Base-by-base conservation (phyloP, 768 basidiomycete species). In the Russula vinacea region DNA sequence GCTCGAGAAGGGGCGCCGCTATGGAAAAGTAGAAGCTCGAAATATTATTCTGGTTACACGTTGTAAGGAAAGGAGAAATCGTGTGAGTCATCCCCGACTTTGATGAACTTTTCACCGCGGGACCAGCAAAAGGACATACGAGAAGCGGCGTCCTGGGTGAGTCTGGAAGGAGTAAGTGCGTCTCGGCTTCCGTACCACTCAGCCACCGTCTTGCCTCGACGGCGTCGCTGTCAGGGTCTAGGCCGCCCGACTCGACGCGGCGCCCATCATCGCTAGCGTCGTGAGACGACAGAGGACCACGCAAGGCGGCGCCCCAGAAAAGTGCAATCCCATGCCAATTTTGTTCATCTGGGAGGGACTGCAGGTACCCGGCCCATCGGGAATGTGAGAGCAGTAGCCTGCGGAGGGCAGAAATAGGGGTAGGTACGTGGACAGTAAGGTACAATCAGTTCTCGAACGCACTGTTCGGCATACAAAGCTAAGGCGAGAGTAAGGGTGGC, bases 301-400 rank as follows among this genome's bases (percentile, higher is more conserved):
- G 45, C 57, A 56, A 45, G 44, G 47, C 7, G 45, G 49, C 47
- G 55, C 53, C 65, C 73, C 73, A 73, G 47, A 73, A 73, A 37
- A 70, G 58, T n/a, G 66, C 73, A 53, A 73, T 68, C 22, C 70
- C 70, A 17, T 63, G 40, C 66, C 66, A 64, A 33, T 58, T 62
- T 22, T 33, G 60, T 19, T 55, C 50, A 16, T 9, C 26, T 10
- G 73, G 73, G 9, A 74, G 67, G 14, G 70, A 70, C 26, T 65
- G 58, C 6, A 74, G 53, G 60, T 74, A 74, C 39, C 64, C 73
- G 62, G 54, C 56, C 73, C 73, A 74, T 24, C 68, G 70, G 47
- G 71, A 72, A 40, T 16, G 55, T 9, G 40, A 35, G 29, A 62
- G 66, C 2, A 64, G 51, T 26, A 64, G 40, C 40, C 73, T 73